phyloP scores from a whole-genome alignment of 2,329 filamentous ascomycete species.

The Penicillium verrucosum region DNA sequence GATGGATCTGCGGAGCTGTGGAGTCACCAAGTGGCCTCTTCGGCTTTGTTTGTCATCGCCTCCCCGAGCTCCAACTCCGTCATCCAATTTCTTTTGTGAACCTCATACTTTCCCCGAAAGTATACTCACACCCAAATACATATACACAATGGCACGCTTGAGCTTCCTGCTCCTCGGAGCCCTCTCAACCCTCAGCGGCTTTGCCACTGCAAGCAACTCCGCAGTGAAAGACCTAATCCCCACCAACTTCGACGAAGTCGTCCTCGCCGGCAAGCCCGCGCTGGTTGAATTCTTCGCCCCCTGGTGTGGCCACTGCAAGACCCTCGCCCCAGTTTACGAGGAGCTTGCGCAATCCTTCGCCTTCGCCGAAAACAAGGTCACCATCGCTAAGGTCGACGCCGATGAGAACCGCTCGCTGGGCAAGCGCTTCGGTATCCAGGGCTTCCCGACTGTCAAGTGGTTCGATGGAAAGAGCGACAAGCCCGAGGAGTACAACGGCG shows the following conservation, averaged over 20 bases:
- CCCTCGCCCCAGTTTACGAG: slow-evolving; percentile 88
- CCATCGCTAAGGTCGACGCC: slow-evolving; percentile 93
- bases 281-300: slow-evolving; percentile 98
- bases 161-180: slow-evolving; percentile 47
- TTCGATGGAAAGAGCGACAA: slow-evolving; percentile 92
- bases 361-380: slow-evolving; percentile 69
- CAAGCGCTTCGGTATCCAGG: slow-evolving; percentile 81
- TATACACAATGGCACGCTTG: slow-evolving; percentile 45
- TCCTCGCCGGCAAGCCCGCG: slow-evolving; percentile 87
- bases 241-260: slow-evolving; percentile 84
- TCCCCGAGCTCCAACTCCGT: slow-evolving; percentile 8
- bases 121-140: neutral
- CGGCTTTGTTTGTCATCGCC: slow-evolving; percentile 24
- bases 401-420: slow-evolving; percentile 83
- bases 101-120: neutral
- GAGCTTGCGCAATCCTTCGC: slow-evolving; percentile 76
- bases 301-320: slow-evolving; percentile 99
- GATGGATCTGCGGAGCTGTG: slow-evolving; percentile 16
- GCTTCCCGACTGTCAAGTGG: slow-evolving; percentile 96
- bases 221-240: slow-evolving; percentile 88
- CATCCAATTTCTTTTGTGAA: neutral
- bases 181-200: slow-evolving; percentile 48
- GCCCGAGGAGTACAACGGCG: slow-evolving; percentile 80
- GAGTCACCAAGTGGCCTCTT: slow-evolving; percentile 37
- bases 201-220: slow-evolving; percentile 66